A percentile compares a stretch with the other conserved stretches of the same genome.
Conservation (phyloP, 2,329 filamentous ascomycete genomes). For the Colletotrichum neosansevieriae region DNA sequence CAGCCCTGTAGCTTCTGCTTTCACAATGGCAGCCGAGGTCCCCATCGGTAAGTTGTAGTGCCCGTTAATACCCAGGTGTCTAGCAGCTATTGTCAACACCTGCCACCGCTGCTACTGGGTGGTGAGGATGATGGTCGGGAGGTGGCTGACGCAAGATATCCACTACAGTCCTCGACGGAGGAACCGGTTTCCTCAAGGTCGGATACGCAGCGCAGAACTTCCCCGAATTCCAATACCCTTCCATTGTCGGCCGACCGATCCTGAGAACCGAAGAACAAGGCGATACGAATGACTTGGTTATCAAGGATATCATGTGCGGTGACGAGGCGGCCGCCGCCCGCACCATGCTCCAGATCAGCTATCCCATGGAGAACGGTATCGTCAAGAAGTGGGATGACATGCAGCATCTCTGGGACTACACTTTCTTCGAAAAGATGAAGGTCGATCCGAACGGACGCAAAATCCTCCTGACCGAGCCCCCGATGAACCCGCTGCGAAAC, state of each 20-base stretch:
- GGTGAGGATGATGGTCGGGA: conserved; percentile 22
- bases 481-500: conserved; percentile 97
- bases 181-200: conserved; percentile 99
- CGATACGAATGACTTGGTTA: conserved; percentile 69
- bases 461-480: conserved; percentile 96
- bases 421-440: conserved; percentile 97
- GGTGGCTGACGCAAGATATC: conserved; percentile 39
- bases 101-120: conserved; percentile 1
- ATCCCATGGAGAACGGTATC: conserved; percentile 99
- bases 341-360: conserved; percentile 98
- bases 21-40: conserved; percentile 65
- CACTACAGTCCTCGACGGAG: conserved; percentile 92
- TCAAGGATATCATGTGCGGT: conserved; percentile 99
- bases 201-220: conserved; percentile 99
- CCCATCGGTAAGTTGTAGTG: conserved; percentile 63
- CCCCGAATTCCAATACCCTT: conserved; percentile 97
- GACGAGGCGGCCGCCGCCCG: conserved; percentile 96
- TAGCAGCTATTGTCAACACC: conserved; percentile 2
- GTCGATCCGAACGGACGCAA: conserved; percentile 92
- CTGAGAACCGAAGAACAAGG: conserved; percentile 91
- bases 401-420: conserved; percentile 99
- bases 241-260: conserved; percentile 97
- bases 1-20: conserved; percentile 36
- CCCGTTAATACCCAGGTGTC: conserved; percentile 1
- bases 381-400: conserved; percentile 99